Conservation (phyloP, 768 basidiomycete species). For the Pisolithus tinctorius region DNA sequence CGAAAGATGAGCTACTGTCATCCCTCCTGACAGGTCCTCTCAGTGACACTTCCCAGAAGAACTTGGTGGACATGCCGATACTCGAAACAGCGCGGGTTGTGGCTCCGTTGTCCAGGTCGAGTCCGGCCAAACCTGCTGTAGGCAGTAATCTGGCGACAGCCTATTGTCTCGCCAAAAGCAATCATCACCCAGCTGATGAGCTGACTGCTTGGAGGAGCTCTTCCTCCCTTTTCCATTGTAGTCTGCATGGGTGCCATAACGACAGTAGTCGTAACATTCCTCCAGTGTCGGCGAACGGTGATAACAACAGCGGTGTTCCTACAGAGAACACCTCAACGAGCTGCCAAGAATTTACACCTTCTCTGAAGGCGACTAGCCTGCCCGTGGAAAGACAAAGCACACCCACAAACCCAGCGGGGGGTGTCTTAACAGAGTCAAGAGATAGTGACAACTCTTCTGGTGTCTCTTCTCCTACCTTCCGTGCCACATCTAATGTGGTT, state of each 20-base stretch:
- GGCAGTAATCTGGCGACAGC: conserved; percentile 3
- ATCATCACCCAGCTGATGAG: neutral
- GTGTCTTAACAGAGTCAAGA: neutral
- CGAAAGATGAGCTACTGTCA: conserved; percentile 11
- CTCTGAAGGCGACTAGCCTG: neutral
- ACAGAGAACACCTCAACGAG: neutral
- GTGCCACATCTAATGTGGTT: neutral
- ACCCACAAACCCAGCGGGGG: neutral
- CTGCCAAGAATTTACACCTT: neutral
- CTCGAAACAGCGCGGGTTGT: neutral
- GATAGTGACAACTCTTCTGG: neutral
- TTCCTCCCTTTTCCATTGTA: neutral
- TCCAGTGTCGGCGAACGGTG: neutral
- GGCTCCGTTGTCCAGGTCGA: neutral
- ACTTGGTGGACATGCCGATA: neutral
- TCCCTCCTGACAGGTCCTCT: conserved; percentile 16
- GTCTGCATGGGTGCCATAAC: neutral
- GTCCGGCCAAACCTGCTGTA: neutral
- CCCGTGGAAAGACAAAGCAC: neutral
- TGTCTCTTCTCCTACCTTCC: neutral
- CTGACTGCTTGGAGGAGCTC: neutral
- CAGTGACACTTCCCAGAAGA: conserved; percentile 1
- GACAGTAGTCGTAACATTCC: neutral
- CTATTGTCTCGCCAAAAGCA: conserved; percentile 4
- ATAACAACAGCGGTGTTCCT: neutral